These are phyloP conservation scores for Vachellia collinsii DNA, from an alignment of 306 rosid species.

Conservation along the genomic window DNA sequence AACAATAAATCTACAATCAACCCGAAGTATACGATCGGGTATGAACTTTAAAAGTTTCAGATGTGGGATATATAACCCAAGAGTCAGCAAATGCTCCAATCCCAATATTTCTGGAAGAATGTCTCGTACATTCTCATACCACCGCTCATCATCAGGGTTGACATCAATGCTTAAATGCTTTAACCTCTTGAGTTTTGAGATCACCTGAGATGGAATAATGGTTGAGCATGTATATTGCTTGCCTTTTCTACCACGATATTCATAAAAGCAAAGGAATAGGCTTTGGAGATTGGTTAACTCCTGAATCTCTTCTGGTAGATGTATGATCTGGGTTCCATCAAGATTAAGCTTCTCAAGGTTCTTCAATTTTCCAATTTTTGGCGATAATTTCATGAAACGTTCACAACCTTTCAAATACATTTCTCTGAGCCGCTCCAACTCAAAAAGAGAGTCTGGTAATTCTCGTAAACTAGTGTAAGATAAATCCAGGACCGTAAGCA, in stretches of 20 bases:
- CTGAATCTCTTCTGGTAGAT: background rate
- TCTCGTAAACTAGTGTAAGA: constrained; percentile 3
- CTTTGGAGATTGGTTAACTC: background rate
- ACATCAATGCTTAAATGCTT: constrained; percentile 19
- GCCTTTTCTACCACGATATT: background rate
- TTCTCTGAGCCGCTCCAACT: background rate
- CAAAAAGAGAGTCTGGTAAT: background rate
- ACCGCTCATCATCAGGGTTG: background rate
- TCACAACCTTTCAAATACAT: background rate
- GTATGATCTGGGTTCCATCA: background rate
- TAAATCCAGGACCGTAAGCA: background rate
- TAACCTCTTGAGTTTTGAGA: background rate
- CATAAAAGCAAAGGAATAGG: background rate
- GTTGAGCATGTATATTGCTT: background rate
- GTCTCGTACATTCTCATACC: background rate
- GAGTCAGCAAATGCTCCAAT: background rate
- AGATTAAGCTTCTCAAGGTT: constrained; percentile 11
- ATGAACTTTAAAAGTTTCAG: background rate
- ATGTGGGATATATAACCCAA: constrained; percentile 4
- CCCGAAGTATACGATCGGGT: background rate
- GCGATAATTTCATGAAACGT: background rate
- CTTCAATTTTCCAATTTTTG: background rate
- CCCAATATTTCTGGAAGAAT: background rate
- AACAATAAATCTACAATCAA: constrained; percentile 16
- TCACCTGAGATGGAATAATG: background rate